Conservation (phyloP, 2,329 filamentous ascomycete genomes). For the Ambrosiella beaveri region DNA sequence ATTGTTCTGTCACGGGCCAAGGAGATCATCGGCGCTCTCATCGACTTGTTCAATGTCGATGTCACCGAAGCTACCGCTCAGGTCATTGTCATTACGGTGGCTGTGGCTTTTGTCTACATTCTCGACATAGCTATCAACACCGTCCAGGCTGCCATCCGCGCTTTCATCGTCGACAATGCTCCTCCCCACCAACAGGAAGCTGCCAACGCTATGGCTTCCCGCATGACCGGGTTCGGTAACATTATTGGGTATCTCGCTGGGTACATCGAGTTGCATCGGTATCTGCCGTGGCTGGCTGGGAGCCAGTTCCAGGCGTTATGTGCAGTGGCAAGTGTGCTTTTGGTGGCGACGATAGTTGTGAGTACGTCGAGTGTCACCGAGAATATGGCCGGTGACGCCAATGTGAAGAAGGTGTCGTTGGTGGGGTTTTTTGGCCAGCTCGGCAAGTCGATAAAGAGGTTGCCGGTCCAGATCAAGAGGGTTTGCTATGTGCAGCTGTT, state of each 20-base stretch:
- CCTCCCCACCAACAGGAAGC: conserved; percentile 85
- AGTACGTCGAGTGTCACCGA: conserved; percentile 57
- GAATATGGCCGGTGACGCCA: conserved; percentile 45
- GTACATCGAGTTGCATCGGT: conserved; percentile 58
- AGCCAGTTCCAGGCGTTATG: conserved; percentile 90
- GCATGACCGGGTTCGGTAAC: conserved; percentile 73
- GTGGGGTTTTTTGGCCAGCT: conserved; percentile 66
- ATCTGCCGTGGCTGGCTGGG: conserved; percentile 63
- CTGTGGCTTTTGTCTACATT: conserved; percentile 74
- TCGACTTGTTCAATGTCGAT: conserved; percentile 54
- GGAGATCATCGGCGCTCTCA: conserved; percentile 50
- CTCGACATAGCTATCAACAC: conserved; percentile 94
- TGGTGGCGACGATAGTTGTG: conserved; percentile 51
- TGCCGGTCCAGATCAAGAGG: conserved; percentile 66
- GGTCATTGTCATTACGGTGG: conserved; percentile 53
- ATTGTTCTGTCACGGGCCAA: conserved; percentile 57
- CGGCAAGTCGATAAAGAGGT: conserved; percentile 54
- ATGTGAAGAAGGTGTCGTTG: conserved; percentile 45
- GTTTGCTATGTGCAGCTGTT: conserved; percentile 74
- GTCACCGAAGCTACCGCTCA: conserved; percentile 47
- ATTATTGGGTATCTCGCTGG: conserved; percentile 81
- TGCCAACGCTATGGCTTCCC: conserved; percentile 86
- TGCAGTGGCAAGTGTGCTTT: conserved; percentile 60
- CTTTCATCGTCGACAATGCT: conserved; percentile 85
- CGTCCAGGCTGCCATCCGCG: conserved; percentile 81